phyloP scores from a whole-genome alignment of 768 basidiomycete species.

The Thelephora aurantiotincta region DNA sequence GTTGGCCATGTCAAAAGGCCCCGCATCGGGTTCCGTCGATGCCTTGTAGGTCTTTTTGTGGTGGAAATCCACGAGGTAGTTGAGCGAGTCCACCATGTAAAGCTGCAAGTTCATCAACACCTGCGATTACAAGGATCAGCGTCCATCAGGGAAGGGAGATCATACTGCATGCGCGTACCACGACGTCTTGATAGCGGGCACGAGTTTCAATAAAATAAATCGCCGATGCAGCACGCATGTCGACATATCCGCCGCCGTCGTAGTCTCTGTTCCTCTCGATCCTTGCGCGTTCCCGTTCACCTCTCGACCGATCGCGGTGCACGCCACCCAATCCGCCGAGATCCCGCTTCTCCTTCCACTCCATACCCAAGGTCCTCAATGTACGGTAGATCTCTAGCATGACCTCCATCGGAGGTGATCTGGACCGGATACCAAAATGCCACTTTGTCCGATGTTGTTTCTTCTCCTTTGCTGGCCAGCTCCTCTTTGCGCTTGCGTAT shows the following conservation, averaged over 20 bases:
- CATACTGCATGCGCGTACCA: slow-evolving; percentile 38
- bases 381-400: slow-evolving; percentile 98
- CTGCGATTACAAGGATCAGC: slow-evolving; percentile 23
- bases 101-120: slow-evolving; percentile 95
- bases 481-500: slow-evolving; percentile 41
- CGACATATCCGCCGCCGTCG: slow-evolving; percentile 41
- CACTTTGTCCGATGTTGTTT: slow-evolving; percentile 77
- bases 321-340: slow-evolving; percentile 58
- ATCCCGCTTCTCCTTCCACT: slow-evolving; percentile 89
- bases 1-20: slow-evolving; percentile 52
- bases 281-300: slow-evolving; percentile 18
- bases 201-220: slow-evolving; percentile 94
- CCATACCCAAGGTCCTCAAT: slow-evolving; percentile 81
- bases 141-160: not conserved
- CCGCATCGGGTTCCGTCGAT: slow-evolving; percentile 48
- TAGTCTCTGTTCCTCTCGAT: slow-evolving; percentile 51
- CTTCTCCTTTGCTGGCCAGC: slow-evolving; percentile 35
- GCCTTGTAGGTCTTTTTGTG: slow-evolving; percentile 91
- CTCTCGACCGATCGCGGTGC: slow-evolving; percentile 14
- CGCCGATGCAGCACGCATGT: slow-evolving; percentile 53
- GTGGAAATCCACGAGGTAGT: slow-evolving; percentile 97
- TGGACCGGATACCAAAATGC: slow-evolving; percentile 96
- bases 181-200: slow-evolving; percentile 79
- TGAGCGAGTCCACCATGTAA: slow-evolving; percentile 90
- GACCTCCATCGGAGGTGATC: slow-evolving; percentile 95